Percentiles rank a stretch among this genome's conserved stretches.
Conservation (phyloP, 148 eudicot genomes). For the Cornus florida region DNA sequence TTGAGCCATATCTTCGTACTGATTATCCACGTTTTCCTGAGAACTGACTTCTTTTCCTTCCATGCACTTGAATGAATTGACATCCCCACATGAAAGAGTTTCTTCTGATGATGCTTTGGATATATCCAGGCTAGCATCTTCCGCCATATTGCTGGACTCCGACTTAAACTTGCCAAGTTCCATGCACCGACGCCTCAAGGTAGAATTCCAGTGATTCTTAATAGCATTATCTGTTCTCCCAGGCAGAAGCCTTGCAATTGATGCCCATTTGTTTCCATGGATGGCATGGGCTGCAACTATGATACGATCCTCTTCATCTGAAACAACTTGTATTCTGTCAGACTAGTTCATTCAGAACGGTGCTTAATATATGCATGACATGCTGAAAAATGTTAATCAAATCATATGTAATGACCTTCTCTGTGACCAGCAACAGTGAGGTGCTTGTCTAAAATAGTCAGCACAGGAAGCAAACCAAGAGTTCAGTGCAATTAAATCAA, state of each 20-base stretch:
- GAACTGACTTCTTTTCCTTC: constrained; percentile 45
- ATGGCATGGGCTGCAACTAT: constrained; percentile 52
- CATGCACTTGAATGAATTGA: constrained; percentile 38
- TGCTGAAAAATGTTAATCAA: background rate
- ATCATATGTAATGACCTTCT: background rate
- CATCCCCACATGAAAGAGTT: constrained; percentile 52
- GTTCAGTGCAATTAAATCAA: no score
- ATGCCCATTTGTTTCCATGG: constrained; percentile 83
- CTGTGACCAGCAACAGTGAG: background rate
- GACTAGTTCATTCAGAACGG: background rate
- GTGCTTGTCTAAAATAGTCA: background rate
- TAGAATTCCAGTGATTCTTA: constrained; percentile 80
- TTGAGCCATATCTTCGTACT: constrained; percentile 18
- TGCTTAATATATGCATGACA: background rate
- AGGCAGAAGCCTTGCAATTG: constrained; percentile 58
- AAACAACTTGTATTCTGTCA: constrained; percentile 12
- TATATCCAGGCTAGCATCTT: constrained; percentile 33
- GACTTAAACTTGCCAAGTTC: constrained; percentile 21
- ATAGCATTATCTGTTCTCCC: constrained; percentile 78
- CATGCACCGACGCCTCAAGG: constrained; percentile 41
- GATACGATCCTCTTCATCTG: constrained; percentile 68
- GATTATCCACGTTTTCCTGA: constrained; percentile 23
- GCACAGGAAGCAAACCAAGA: no score
- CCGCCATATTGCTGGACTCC: constrained; percentile 19
- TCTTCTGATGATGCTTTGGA: constrained; percentile 66